Evolutionary conservation across 2,329 filamentous ascomycete genomes (phyloP).

Genomic region (Exophiala alcalophila): DNA sequence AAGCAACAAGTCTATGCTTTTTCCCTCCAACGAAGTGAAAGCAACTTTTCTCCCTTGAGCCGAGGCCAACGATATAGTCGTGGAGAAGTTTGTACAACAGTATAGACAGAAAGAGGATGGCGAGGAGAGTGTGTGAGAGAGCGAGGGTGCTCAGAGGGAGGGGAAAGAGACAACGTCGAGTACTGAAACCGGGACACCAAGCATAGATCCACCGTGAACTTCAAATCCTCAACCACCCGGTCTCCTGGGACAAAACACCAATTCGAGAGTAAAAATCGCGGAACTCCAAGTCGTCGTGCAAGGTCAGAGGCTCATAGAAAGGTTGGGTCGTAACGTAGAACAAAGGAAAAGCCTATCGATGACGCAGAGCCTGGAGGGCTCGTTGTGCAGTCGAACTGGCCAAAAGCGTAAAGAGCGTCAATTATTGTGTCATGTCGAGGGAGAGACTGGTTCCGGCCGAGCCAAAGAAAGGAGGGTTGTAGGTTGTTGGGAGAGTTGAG

Average conservation of each 20-base stretch:
- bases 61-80: conserved; percentile 13
- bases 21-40: conserved; percentile 7
- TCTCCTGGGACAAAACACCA: conserved; percentile 25
- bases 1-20: conserved; percentile 6
- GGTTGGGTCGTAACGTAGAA: conserved; percentile 29
- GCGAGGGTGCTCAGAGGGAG: conserved; percentile 16
- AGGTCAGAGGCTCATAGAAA: conserved; percentile 31
- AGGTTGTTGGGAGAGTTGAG: conserved; percentile 6
- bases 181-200: conserved; percentile 25
- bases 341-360: conserved; percentile 26
- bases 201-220: conserved; percentile 26
- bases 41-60: conserved; percentile 11
- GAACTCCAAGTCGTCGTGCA: conserved; percentile 31
- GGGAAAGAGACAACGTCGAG: conserved; percentile 22
- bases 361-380: conserved; percentile 30
- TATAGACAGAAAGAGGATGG: conserved; percentile 26
- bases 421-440: conserved; percentile 29
- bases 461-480: conserved; percentile 16
- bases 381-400: conserved; percentile 31
- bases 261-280: conserved; percentile 18
- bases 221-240: conserved; percentile 23
- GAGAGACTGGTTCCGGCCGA: conserved; percentile 24
- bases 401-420: conserved; percentile 27
- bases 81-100: conserved; percentile 25
- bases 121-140: conserved; percentile 15